Percentiles rank a stretch among this genome's conserved stretches.
phyloP scores from a whole-genome alignment of 2,329 filamentous ascomycete species.

The Fusarium burgessii region DNA sequence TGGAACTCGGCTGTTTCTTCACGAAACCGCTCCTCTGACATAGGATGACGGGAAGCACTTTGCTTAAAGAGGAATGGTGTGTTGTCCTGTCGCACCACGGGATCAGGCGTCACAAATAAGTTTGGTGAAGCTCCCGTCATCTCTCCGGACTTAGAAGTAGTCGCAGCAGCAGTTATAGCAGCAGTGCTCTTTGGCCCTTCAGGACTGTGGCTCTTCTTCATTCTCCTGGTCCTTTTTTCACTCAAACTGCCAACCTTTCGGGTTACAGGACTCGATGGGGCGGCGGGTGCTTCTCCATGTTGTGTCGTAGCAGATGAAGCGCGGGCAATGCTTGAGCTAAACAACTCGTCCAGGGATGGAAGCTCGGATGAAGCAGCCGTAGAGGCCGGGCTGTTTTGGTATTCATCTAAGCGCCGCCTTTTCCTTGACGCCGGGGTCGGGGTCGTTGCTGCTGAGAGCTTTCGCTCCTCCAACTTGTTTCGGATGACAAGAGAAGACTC shows the following conservation, averaged over 20 bases:
- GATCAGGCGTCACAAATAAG: not conserved
- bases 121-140: not conserved
- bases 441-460: fast-evolving
- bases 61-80: not conserved
- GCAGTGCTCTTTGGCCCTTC: fast-evolving
- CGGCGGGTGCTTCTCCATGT: fast-evolving
- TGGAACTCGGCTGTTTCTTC: slow-evolving; percentile 1
- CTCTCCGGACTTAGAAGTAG: fast-evolving
- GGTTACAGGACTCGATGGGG: fast-evolving
- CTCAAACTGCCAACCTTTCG: fast-evolving
- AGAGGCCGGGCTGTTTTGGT: fast-evolving
- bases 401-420: fast-evolving
- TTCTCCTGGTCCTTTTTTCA: fast-evolving
- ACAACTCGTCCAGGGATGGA: not conserved
- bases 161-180: fast-evolving
- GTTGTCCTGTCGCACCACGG: fast-evolving
- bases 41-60: not conserved
- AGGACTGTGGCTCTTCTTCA: fast-evolving
- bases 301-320: not conserved
- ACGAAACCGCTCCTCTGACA: not conserved
- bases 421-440: not conserved
- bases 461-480: not conserved
- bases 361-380: not conserved
- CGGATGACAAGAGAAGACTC: not conserved
- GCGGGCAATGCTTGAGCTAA: not conserved